Conservation (phyloP, 805 yeast genomes). For the Candida cerambycidarum region DNA sequence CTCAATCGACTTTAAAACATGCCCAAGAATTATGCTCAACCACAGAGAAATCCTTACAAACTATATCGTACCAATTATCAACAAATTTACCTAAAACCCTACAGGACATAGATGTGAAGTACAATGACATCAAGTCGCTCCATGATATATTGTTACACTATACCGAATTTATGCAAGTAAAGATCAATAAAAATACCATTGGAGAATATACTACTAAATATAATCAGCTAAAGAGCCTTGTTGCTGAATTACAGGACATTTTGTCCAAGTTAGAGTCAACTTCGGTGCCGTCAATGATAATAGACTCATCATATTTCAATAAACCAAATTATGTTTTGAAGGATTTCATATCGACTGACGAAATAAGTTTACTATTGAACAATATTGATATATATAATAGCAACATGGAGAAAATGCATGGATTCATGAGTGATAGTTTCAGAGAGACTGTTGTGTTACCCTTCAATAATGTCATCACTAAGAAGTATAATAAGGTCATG, state of each 20-base stretch:
- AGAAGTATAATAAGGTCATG: slow-evolving; percentile 14
- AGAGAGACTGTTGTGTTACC: slow-evolving; percentile 19
- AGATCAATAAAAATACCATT: slow-evolving; percentile 14
- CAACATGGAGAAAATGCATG: slow-evolving; percentile 24
- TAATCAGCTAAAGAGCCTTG: slow-evolving; percentile 22
- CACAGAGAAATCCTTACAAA: slow-evolving; percentile 32
- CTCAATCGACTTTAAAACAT: slow-evolving; percentile 21
- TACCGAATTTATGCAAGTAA: slow-evolving; percentile 13
- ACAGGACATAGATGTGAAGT: slow-evolving; percentile 15
- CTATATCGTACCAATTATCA: slow-evolving; percentile 23
- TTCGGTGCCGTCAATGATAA: slow-evolving; percentile 26
- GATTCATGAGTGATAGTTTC: slow-evolving; percentile 17
- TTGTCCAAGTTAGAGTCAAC: slow-evolving; percentile 24
- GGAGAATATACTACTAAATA: slow-evolving; percentile 13
- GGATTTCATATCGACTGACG: slow-evolving; percentile 36
- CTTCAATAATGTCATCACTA: slow-evolving; percentile 14
- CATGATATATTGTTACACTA: slow-evolving; percentile 10
- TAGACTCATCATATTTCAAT: slow-evolving; percentile 4
- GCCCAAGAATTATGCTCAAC: slow-evolving; percentile 34
- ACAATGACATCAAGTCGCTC: slow-evolving; percentile 16
- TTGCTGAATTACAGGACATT: slow-evolving; percentile 25
- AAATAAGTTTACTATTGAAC: slow-evolving; percentile 24
- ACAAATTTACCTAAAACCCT: slow-evolving; percentile 24
- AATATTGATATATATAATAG: slow-evolving; percentile 28
- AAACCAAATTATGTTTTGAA: slow-evolving; percentile 15